phyloP scores from a whole-genome alignment of 2,329 filamentous ascomycete genomes.

The Boeremia exigua region DNA sequence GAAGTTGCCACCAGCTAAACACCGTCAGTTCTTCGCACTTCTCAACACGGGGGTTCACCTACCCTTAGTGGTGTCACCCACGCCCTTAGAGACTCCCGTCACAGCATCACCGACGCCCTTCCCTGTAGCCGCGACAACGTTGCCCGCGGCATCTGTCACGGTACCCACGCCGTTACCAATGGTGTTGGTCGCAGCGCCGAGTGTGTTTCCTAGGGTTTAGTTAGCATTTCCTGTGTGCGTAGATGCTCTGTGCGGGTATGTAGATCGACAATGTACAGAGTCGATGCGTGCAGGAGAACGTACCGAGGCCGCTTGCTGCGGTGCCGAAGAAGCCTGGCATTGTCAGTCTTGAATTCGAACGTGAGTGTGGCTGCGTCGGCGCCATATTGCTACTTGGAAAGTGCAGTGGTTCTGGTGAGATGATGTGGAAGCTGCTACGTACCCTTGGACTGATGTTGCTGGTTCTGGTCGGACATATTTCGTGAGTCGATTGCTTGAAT shows the following conservation, averaged over 20 bases:
- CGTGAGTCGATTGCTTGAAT: neutral
- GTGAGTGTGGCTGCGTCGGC: no score
- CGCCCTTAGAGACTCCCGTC: slow-evolving; percentile 39
- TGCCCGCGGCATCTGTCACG: slow-evolving; percentile 39
- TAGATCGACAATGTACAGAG: neutral
- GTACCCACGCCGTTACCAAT: slow-evolving; percentile 42
- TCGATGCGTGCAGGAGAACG: neutral
- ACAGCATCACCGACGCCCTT: slow-evolving; percentile 47
- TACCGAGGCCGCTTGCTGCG: slow-evolving; percentile 41
- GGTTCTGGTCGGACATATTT: slow-evolving; percentile 36
- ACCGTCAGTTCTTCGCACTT: slow-evolving; percentile 8
- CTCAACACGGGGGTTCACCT: neutral
- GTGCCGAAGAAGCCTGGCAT: slow-evolving; percentile 41
- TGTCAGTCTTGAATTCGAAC: neutral
- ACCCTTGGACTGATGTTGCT: slow-evolving; percentile 35
- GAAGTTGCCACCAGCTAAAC: slow-evolving; percentile 35
- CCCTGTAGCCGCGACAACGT: slow-evolving; percentile 39
- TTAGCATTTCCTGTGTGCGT: neutral
- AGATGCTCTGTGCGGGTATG: neutral
- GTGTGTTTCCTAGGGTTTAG: slow-evolving; percentile 36
- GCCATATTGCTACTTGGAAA: neutral
- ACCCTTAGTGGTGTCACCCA: slow-evolving; percentile 47
- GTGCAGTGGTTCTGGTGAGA: neutral
- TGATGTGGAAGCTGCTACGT: neutral
- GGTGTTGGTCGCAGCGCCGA: slow-evolving; percentile 43